Conservation (phyloP, 495 filamentous ascomycete species). For the Polyplosphaeria fusca region DNA sequence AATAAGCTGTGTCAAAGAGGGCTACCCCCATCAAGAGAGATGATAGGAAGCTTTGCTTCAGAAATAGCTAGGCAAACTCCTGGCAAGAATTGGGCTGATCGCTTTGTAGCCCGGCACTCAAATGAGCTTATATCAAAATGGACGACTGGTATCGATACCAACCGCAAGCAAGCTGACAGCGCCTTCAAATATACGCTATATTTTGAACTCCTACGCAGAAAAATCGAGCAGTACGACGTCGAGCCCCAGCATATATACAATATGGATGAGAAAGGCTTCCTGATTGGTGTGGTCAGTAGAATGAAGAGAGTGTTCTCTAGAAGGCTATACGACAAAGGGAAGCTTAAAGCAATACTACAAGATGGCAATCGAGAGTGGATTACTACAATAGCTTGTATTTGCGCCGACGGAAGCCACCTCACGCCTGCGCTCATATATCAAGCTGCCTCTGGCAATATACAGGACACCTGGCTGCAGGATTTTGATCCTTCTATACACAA, state of each 20-base stretch:
- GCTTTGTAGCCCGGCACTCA: too few species aligned
- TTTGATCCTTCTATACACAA: neutral
- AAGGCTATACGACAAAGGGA: neutral
- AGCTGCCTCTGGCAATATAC: neutral
- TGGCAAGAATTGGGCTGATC: neutral
- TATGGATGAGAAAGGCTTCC: conserved; percentile 11
- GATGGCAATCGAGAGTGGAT: conserved; percentile 3
- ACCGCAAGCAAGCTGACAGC: neutral
- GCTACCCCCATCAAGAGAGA: neutral
- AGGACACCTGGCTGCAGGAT: neutral
- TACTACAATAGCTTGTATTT: conserved; percentile 2
- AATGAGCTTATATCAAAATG: neutral
- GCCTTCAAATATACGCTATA: conserved; percentile 2
- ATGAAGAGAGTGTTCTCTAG: neutral
- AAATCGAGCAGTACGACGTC: conserved; percentile 3
- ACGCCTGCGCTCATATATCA: conserved; percentile 3
- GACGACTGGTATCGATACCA: neutral
- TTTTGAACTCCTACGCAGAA: conserved; percentile 1
- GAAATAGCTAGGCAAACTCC: neutral
- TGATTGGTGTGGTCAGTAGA: neutral
- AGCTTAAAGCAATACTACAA: neutral
- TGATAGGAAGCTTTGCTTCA: neutral
- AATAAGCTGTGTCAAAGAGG: neutral
- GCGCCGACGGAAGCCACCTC: neutral
- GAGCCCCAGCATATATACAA: conserved; percentile 5